Evolutionary conservation across 768 basidiomycete species (phyloP).

Genomic region (Trametopsis cervina): DNA sequence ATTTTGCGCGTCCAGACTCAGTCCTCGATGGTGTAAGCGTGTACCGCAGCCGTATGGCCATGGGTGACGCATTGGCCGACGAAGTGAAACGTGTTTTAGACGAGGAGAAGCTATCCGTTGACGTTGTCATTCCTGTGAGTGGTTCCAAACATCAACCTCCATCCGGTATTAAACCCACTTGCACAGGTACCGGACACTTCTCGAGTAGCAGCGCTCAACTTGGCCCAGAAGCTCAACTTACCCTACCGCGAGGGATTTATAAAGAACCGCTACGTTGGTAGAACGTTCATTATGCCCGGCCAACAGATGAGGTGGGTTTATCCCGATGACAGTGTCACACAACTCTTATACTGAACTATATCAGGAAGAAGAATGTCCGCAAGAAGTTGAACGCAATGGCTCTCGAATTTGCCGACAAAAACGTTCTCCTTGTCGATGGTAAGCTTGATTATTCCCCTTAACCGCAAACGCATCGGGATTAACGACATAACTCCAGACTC

Average conservation of each 20-base stretch:
- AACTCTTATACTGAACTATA: neutral
- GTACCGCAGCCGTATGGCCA: slow-evolving; percentile 97
- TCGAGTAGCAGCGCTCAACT: slow-evolving; percentile 89
- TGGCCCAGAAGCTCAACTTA: slow-evolving; percentile 82
- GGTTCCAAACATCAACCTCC: neutral
- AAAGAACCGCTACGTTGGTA: slow-evolving; percentile 96
- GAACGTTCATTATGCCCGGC: slow-evolving; percentile 99
- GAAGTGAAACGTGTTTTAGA: slow-evolving; percentile 73
- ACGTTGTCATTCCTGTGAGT: slow-evolving; percentile 92
- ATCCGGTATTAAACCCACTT: too few relatives aligned
- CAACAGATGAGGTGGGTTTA: slow-evolving; percentile 77
- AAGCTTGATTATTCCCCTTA: too few relatives aligned
- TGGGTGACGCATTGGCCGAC: slow-evolving; percentile 92
- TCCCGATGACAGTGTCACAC: neutral
- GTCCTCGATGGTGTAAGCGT: slow-evolving; percentile 97
- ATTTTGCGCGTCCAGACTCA: slow-evolving; percentile 96
- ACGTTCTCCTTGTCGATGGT: slow-evolving; percentile 96
- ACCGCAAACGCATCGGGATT: too few relatives aligned
- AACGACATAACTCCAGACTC: slow-evolving; percentile 87
- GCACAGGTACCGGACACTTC: slow-evolving; percentile 90
- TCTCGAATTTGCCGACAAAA: slow-evolving; percentile 87
- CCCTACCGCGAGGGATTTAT: slow-evolving; percentile 98
- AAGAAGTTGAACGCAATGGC: slow-evolving; percentile 98
- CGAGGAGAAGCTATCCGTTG: slow-evolving; percentile 64
- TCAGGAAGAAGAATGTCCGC: slow-evolving; percentile 87